Evolutionary conservation across 1,139 yeast genomes (phyloP), one percentile per base, ranked within the genome.

Genomic region (Zygosaccharomyces sapae): DNA sequence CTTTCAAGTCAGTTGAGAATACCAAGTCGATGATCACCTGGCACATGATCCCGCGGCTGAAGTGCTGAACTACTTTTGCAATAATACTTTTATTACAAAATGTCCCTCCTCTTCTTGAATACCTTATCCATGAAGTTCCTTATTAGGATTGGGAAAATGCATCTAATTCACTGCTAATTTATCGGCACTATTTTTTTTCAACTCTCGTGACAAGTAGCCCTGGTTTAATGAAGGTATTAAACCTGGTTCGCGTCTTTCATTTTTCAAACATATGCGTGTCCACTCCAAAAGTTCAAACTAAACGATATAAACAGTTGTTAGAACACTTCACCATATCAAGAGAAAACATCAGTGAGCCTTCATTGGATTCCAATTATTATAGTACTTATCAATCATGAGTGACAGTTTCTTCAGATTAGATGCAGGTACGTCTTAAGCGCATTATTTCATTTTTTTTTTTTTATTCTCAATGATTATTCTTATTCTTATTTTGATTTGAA

Each of bases 321-420:
- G 29, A 13, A 18, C 4, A 27, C 10, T 35, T 19, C 24, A 9
- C 41, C 7, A 29, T 9, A 27, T 22, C n/a, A 9, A 5, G 3
- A 27, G 7, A 29, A 13, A 16, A 30, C 8, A 5, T 9, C 12
- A 30, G 33, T 30, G 34, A 31, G 16, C 5, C 10, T 31, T 31
- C 19, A 13, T 5, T 13, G 34, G 9, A 22, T 7, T 31, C 3
- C 7, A 12, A 12, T 2, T 13, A 31, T 31, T 13, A 13, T 13
- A 31, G 22, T 10, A n/a, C 13, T 18, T 18, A 36, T 7, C 9
- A 8, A 47, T 12, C 29, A 67, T 67, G 71, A 61, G 63, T 51
- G 56, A 57, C 31, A 61, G 59, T 50, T 55, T 70, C 25, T 68
- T 68, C 47, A 68, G 72, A 63, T 51, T 70, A 46, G 68, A 66